A percentile compares a stretch with the other conserved stretches of the same genome.
phyloP scores from a whole-genome alignment of 495 filamentous ascomycete genomes.

The Diplogelasinospora grovesii region DNA sequence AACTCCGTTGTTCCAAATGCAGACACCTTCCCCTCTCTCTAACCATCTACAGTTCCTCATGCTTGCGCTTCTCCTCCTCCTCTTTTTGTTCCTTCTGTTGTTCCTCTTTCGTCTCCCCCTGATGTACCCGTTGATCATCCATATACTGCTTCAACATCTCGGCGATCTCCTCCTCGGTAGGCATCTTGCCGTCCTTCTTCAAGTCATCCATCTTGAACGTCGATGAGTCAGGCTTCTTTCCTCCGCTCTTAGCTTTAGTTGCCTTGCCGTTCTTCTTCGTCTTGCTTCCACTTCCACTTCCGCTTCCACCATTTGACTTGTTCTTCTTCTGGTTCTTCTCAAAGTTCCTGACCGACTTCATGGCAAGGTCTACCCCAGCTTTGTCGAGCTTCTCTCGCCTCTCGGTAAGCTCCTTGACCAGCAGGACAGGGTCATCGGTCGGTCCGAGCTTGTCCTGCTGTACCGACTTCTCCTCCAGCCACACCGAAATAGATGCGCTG shows the following conservation, averaged over 20 bases:
- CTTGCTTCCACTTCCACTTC: too few relatives aligned
- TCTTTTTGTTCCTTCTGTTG: constrained; percentile 35
- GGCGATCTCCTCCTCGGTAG: constrained; percentile 39
- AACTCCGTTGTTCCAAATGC: too few relatives aligned
- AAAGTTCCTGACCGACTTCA: constrained; percentile 62
- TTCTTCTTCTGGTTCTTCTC: constrained; percentile 44
- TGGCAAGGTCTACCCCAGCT: constrained; percentile 60
- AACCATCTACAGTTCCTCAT: constrained; percentile 45
- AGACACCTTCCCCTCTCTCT: too few relatives aligned
- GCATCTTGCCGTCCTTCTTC: constrained; percentile 34
- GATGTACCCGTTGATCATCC: constrained; percentile 25
- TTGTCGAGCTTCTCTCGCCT: constrained; percentile 57
- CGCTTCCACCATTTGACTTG: constrained; percentile 26
- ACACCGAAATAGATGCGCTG: constrained; percentile 43
- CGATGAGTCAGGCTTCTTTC: too few relatives aligned
- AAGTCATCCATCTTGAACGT: constrained; percentile 33
- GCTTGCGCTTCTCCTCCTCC: constrained; percentile 20
- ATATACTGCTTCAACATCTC: constrained; percentile 42
- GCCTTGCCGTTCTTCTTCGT: constrained; percentile 36
- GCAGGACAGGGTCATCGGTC: constrained; percentile 64
- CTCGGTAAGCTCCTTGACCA: constrained; percentile 56
- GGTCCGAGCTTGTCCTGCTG: constrained; percentile 59
- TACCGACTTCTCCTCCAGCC: constrained; percentile 62
- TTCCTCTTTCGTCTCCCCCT: constrained; percentile 25
- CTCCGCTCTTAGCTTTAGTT: constrained; percentile 36